A percentile compares a stretch with the other conserved stretches of the same genome.
Evolutionary conservation across 306 rosid genomes (phyloP).

Genomic region (Prunus davidiana): DNA sequence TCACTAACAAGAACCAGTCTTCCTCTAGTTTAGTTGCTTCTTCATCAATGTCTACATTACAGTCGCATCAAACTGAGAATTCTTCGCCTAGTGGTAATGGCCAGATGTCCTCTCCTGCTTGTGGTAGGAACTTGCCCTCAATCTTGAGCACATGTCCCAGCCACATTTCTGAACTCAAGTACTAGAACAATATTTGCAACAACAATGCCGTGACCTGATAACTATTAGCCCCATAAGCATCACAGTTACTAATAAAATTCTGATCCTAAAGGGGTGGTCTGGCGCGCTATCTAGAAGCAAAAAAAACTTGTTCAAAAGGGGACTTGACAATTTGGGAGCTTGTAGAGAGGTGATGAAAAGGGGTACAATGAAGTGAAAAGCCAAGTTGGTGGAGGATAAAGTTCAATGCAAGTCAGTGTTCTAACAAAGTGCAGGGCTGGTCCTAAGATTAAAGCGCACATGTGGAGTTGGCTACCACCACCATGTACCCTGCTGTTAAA

Average conservation of each 20-base stretch:
- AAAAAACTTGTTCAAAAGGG: neutral
- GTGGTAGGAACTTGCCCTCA: conserved; percentile 56
- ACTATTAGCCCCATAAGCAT: neutral
- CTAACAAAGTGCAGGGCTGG: neutral
- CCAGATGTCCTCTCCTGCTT: conserved; percentile 46
- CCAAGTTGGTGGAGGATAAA: neutral
- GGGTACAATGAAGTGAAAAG: neutral
- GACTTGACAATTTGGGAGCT: too few species aligned
- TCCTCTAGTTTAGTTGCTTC: conserved; percentile 18
- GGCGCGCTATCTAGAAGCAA: neutral
- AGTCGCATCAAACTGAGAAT: conserved; percentile 37
- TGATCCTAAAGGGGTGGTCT: neutral
- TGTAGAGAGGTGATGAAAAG: neutral
- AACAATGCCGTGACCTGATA: neutral
- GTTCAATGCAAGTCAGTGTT: neutral
- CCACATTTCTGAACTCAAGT: conserved; percentile 55
- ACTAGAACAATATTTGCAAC: conserved; percentile 12
- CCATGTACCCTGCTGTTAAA: too few species aligned
- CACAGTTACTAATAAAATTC: neutral
- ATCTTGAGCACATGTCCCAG: conserved; percentile 43
- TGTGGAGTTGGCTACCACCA: neutral
- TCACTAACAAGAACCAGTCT: conserved; percentile 23
- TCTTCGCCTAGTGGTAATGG: conserved; percentile 34
- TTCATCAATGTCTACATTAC: conserved; percentile 31
- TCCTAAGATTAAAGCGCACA: neutral